Base-by-base conservation (phyloP, 805 yeast species). In the Lachancea lanzarotensis region DNA sequence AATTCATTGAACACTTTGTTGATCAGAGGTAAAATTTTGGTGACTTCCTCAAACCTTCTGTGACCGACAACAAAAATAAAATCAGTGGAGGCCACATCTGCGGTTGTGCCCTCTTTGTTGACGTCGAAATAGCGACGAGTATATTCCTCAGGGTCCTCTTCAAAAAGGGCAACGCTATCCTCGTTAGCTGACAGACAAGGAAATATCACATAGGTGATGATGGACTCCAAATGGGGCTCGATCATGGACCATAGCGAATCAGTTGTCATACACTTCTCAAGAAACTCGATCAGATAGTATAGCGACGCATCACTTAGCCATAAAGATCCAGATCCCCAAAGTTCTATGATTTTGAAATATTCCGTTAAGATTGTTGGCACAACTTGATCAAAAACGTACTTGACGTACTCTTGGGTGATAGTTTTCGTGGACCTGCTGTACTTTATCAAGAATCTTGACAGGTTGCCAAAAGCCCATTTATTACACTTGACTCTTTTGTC, bases 391-490 rank as follows among this genome's bases (percentile, higher is more conserved):
- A 72, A 67, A 55, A 83, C 84, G 53, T 75, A 66, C 2, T 67
- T 63, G 22, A 79, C 72, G 60, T 85, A 88, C 13, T 71, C 76
- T 17, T 73, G 74, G 52, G 54, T 55, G 62, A 54, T 59, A 26
- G 51, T 44, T 65, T 70, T 66, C 51, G 49, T 80, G 59, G 41
- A 76, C 79, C 62, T 57, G n/a, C 59, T 46, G 59, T 79, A 89
- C 52, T 86, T 75, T 43, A 75, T 73, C 55, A 84, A 82, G 16
- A 89, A 68, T 53, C 91, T 75, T 54, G 75, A 76, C 42, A 90
- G 60, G 60, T 88, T 88, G 33, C 85, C 88, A 53, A 80, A 80
- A 3, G 91, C 81, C 98, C 98, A 91, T 63, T 93, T 93, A 68
- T 73, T 90, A 56, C 78, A 79, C 65, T 80, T 91, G 59, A 71